Evolutionary conservation across 768 basidiomycete species (phyloP).

Genomic region (Termitomyces sp.): DNA sequence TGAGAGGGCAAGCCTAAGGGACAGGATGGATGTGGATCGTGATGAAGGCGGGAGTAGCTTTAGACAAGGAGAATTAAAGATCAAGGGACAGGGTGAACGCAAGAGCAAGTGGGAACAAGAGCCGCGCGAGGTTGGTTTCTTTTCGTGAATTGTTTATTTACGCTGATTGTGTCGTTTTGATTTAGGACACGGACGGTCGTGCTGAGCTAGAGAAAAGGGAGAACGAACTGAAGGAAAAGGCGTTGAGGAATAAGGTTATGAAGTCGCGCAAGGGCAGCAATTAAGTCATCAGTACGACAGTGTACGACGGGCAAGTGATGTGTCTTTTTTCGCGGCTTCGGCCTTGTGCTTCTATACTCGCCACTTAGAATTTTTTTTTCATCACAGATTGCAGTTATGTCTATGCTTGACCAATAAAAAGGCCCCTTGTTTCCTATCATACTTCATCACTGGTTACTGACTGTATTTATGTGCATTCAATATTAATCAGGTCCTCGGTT

Average conservation of each 20-base stretch:
- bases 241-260: slow-evolving; percentile 79
- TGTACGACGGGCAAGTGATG: slow-evolving; percentile 15
- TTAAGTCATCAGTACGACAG: slow-evolving; percentile 4
- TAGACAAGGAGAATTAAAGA: slow-evolving; percentile 56
- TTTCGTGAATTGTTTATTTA: slow-evolving; percentile 13
- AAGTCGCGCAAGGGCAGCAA: slow-evolving; percentile 57
- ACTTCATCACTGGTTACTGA: neutral
- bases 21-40: slow-evolving; percentile 37
- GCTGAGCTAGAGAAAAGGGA: slow-evolving; percentile 66
- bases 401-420: slow-evolving; percentile 13
- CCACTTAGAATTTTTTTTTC: slow-evolving; percentile 19
- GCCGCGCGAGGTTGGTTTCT: slow-evolving; percentile 22
- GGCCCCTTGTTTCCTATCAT: neutral
- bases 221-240: slow-evolving; percentile 79
- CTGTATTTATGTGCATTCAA: slow-evolving; percentile 7
- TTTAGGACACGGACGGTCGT: slow-evolving; percentile 23
- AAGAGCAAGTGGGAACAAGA: slow-evolving; percentile 54
- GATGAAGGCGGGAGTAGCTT: slow-evolving; percentile 20
- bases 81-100: slow-evolving; percentile 70
- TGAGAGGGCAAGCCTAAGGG: slow-evolving; percentile 23
- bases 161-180: slow-evolving; percentile 7
- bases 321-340: slow-evolving; percentile 7
- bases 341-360: slow-evolving; percentile 6
- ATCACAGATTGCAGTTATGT: slow-evolving; percentile 16
- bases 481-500: slow-evolving; percentile 2